A percentile compares a stretch with the other conserved stretches of the same genome.
phyloP scores from a whole-genome alignment of 257 asterid species.

The Ballota nigra region DNA sequence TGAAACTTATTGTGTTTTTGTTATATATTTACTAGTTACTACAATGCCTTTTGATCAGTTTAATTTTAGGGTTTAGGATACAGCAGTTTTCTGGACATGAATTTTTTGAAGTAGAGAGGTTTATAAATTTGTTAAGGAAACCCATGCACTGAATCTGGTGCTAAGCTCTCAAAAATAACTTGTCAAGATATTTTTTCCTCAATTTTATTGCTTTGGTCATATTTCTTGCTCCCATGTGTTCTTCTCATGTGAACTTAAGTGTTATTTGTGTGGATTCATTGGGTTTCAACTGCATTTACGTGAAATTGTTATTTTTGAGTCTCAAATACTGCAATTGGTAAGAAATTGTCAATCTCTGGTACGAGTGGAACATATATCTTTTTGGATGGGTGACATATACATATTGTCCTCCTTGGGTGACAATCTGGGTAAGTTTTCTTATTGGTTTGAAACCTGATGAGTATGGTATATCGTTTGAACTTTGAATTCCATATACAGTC shows the following conservation, averaged over 20 bases:
- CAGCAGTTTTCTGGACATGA: slow-evolving; percentile 11
- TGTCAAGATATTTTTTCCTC: background rate
- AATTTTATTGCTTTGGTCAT: background rate
- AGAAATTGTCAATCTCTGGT: background rate
- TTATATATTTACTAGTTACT: slow-evolving; percentile 6
- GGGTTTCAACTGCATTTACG: background rate
- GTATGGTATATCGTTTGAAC: background rate
- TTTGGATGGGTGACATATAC: background rate
- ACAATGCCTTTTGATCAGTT: background rate
- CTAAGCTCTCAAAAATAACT: background rate
- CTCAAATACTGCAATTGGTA: background rate
- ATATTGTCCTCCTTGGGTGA: background rate
- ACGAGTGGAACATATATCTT: background rate
- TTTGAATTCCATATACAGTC: background rate
- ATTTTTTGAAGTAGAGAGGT: background rate
- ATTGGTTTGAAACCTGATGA: background rate
- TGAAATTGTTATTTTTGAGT: background rate
- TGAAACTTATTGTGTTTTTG: background rate
- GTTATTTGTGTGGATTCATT: slow-evolving; percentile 2
- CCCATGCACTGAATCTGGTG: background rate
- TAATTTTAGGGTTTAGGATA: slow-evolving; percentile 8
- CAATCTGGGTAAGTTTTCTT: slow-evolving; percentile 2
- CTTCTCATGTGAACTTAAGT: background rate
- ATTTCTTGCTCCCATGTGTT: background rate
- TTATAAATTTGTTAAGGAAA: background rate